Evolutionary conservation across 257 asterid species (phyloP), one percentile per base, ranked within the genome.

Genomic region (Jaltomata sinuosa): DNA sequence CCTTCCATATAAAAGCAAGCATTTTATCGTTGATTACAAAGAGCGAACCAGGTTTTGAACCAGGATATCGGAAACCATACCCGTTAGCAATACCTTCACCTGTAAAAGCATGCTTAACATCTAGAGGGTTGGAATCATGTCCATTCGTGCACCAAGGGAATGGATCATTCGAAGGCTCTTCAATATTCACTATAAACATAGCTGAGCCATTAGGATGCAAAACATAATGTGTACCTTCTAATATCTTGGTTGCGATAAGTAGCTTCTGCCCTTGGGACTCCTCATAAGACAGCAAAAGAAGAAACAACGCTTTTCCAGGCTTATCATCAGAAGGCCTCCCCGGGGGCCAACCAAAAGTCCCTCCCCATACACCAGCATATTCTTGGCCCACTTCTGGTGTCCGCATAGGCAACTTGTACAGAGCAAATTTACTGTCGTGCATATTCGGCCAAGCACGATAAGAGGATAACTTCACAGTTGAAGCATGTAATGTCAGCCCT

Each of bases 31-130:
- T 82, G 59, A 90, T 90, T 34, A 91, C 94, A 92, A 88, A 95
- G 65, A 95, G 96, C 1, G 98, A 92, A 78, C 98, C 98, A 14
- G 98, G 97, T 84, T 95, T 95, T 10, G 96, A 89, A 82, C 98
- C 98, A 14, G 98, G 98, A 87, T 94, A 95, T 83, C 98, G 90
- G 88, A 94, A 95, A 59, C 98, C 98, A 83, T 95, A 95, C 11
- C 98, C 98, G 47, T 90, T 92, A 45, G 98, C 95, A 85, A 95
- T 95, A 65, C 98, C 98, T 86, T 94, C 98, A 79, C 98, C 98
- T 76, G 21, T 31, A 86, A 89, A 95, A 85, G 94, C 91, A 86
- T 83, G 88, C 83, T 87, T 90, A 21, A 92, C 92, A 83, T 92
- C 90, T 84, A 90, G 36, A 72, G 86, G 71, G 80, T 80, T 85